phyloP scores from a whole-genome alignment of 495 filamentous ascomycete species.

The Penicillium paxilli region DNA sequence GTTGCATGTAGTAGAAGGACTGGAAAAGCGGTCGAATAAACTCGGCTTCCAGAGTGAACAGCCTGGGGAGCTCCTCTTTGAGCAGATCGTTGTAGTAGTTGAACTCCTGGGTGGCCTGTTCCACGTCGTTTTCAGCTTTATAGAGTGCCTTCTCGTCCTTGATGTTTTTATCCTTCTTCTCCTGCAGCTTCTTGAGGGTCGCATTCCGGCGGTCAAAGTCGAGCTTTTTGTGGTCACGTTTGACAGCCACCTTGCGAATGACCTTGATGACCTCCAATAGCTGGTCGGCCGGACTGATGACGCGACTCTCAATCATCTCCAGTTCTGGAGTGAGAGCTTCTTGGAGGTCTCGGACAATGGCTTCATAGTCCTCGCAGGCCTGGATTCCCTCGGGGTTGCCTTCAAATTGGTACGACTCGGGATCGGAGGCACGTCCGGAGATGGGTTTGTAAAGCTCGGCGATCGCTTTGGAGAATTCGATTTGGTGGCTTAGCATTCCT shows the following conservation, averaged over 20 bases:
- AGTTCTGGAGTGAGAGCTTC: conserved; percentile 86
- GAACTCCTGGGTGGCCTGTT: conserved; percentile 91
- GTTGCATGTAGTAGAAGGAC: conserved; percentile 99
- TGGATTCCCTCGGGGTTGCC: conserved; percentile 93
- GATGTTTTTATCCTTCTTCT: conserved; percentile 93
- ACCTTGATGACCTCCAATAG: conserved; percentile 93
- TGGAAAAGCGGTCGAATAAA: conserved; percentile 98
- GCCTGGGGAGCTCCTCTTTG: conserved; percentile 90
- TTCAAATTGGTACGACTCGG: conserved; percentile 73
- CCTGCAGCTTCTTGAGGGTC: conserved; percentile 87
- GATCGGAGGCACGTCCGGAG: conserved; percentile 92
- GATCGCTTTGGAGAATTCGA: conserved; percentile 95
- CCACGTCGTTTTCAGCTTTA: conserved; percentile 90
- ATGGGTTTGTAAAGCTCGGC: conserved; percentile 98
- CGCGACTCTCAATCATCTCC: conserved; percentile 93
- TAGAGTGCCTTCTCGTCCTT: conserved; percentile 98
- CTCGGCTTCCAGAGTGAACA: conserved; percentile 90
- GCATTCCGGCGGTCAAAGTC: conserved; percentile 89
- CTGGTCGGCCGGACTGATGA: conserved; percentile 93
- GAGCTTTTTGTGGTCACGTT: conserved; percentile 96
- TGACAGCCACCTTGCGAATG: conserved; percentile 82
- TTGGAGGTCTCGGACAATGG: conserved; percentile 86
- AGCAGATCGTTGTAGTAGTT: conserved; percentile 96
- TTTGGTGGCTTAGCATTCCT: conserved; percentile 96
- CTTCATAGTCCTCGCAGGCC: conserved; percentile 96